These are phyloP conservation scores for Pelomyxa schiedti DNA, from an alignment of 78 protist species.

Conservation along the genomic window DNA sequence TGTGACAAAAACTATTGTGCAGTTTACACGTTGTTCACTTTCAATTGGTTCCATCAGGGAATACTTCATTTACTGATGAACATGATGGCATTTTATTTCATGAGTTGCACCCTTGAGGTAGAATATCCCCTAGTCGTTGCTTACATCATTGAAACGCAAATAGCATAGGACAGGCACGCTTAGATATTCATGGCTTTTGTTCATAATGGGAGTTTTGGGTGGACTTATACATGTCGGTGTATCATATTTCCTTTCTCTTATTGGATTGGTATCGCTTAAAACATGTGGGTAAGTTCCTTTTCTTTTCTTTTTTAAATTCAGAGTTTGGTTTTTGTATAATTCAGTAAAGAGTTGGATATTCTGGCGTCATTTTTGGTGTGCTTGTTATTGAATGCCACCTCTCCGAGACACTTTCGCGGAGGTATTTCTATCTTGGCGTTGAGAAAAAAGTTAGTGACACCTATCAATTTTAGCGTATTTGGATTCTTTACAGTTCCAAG, in stretches of 20 bases:
- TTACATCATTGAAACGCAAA: too few relatives aligned
- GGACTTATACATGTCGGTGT: too few relatives aligned
- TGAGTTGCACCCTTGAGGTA: neutral
- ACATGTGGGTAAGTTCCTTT: too few relatives aligned
- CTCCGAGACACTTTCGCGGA: neutral
- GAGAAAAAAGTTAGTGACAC: too few relatives aligned
- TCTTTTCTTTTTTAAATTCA: too few relatives aligned
- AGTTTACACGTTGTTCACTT: neutral
- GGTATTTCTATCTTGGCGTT: neutral
- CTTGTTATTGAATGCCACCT: neutral
- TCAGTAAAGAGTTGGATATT: conserved; percentile 11
- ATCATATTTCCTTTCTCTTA: too few relatives aligned
- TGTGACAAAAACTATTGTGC: neutral
- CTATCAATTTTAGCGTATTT: neutral
- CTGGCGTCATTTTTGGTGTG: conserved; percentile 17
- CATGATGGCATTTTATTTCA: neutral
- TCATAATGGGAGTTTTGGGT: too few relatives aligned
- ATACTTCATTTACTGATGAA: conserved; percentile 1
- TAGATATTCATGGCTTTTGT: too few relatives aligned
- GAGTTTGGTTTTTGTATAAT: too few relatives aligned
- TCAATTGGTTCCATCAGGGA: neutral
- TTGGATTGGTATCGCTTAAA: too few relatives aligned
- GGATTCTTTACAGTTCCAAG: conserved; percentile 10
- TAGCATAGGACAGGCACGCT: too few relatives aligned
- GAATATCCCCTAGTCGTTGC: too few relatives aligned